Base-by-base conservation (phyloP, 2,329 filamentous ascomycete species). In the Fusarium succisae region DNA sequence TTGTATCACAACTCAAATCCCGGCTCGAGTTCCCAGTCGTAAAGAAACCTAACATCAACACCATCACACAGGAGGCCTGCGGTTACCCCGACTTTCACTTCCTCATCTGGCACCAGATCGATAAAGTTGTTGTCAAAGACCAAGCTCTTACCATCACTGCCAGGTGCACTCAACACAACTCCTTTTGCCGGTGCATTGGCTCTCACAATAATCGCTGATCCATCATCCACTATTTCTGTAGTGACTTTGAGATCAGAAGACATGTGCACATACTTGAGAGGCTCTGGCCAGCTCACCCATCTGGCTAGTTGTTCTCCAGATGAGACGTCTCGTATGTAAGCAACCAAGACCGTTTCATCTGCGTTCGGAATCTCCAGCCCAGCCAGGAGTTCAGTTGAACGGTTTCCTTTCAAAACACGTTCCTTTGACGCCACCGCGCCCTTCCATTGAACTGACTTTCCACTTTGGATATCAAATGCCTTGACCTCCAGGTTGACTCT, bases 271-370 rank as follows among this genome's bases (percentile, higher is more conserved):
- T 48, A 68, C 6, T 68, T 68, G 0, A 68, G 47, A 1, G 66
- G 63, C 6, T 68, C 63, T 0, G 63, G 66, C 66, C 66, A 68
- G 55, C 63, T 68, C 2, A 68, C 37, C 66, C 66, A 68, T 50
- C 66, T 22, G 9, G 66, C 47, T 0, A 68, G 26, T 8, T n/a
- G 12, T 7, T 15, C 5, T 3, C 11, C 20, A 11, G 41, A 54
- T 14, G 8, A 9, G 1, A 5, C 2, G 1, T 68, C 47, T 2
- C 22, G 30, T 7, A 68, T 6, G 5, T 68, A 68, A 0, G 39
- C 47, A 6, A 48, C 63, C 12, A 68, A 6, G 3, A 54, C 66
- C 0, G 66, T 63, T 9, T 35, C 37, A 6, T 48, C 26, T 2
- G 20, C 41, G 1, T 28, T 44, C 0, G 63, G 55, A 9, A 68